Evolutionary conservation across 345 rosid genomes (phyloP).

Genomic region (Sisymbrium irio): DNA sequence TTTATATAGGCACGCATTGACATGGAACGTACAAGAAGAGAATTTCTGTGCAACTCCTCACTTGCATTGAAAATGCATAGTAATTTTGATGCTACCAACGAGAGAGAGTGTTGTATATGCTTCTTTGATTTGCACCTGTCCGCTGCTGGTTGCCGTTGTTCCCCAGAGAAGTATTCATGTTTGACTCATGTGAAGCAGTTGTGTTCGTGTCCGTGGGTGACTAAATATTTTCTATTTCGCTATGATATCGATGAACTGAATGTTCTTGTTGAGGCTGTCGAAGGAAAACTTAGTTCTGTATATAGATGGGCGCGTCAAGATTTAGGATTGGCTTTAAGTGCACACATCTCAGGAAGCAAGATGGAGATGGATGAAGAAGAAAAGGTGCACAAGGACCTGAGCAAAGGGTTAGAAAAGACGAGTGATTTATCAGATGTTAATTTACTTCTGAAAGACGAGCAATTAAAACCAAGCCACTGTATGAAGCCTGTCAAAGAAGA

Average conservation of each 20-base stretch:
- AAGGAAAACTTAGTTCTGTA: constrained; percentile 90
- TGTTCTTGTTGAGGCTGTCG: constrained; percentile 93
- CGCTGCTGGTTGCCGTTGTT: constrained; percentile 94
- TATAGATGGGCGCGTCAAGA: constrained; percentile 98
- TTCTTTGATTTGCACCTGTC: constrained; percentile 94
- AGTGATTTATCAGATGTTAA: constrained; percentile 35
- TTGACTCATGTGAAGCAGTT: constrained; percentile 84
- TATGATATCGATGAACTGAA: constrained; percentile 75
- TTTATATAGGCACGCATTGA: constrained; percentile 67
- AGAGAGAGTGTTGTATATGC: constrained; percentile 91
- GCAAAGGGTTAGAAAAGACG: constrained; percentile 31
- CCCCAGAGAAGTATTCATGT: constrained; percentile 87
- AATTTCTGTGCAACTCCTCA: constrained; percentile 52
- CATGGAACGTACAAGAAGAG: constrained; percentile 70
- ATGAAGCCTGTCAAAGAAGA: constrained; percentile 32
- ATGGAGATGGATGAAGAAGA: constrained; percentile 43
- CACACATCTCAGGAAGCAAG: constrained; percentile 46
- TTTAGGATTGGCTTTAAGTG: constrained; percentile 82
- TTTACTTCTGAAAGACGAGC: constrained; percentile 34
- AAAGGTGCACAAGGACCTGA: constrained; percentile 32
- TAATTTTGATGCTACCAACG: constrained; percentile 78
- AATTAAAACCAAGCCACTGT: constrained; percentile 16
- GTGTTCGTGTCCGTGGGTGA: constrained; percentile 68
- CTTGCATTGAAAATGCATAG: constrained; percentile 83
- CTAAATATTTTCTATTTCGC: constrained; percentile 82